A percentile compares a stretch with the other conserved stretches of the same genome.
phyloP scores from a whole-genome alignment of 2,329 filamentous ascomycete genomes.

The Colletotrichum sp. region DNA sequence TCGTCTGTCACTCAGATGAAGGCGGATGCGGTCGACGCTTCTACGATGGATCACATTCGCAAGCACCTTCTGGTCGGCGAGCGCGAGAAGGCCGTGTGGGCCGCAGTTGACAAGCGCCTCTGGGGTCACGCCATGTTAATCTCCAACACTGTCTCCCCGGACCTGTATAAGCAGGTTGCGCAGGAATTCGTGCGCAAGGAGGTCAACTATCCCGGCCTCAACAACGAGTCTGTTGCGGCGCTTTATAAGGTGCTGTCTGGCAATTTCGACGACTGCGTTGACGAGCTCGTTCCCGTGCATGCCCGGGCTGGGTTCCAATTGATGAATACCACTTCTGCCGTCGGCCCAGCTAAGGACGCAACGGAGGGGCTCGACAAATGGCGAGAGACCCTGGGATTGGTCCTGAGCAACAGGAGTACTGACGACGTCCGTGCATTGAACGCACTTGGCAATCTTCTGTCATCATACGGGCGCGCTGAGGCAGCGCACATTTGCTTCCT shows the following conservation, averaged over 20 bases:
- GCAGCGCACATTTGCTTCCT: conserved; percentile 95
- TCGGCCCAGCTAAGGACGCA: conserved; percentile 70
- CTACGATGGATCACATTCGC: conserved; percentile 74
- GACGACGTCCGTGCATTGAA: conserved; percentile 80
- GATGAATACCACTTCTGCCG: conserved; percentile 74
- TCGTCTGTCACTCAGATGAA: conserved; percentile 42
- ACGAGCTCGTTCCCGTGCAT: conserved; percentile 92
- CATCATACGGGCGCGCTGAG: conserved; percentile 85
- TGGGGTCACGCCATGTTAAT: conserved; percentile 98
- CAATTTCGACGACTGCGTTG: conserved; percentile 92
- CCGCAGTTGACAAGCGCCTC: conserved; percentile 87
- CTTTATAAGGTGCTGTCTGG: conserved; percentile 94
- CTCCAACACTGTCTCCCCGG: conserved; percentile 76
- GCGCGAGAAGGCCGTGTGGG: conserved; percentile 90
- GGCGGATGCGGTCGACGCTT: conserved; percentile 72
- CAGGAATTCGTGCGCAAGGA: conserved; percentile 97
- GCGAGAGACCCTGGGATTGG: conserved; percentile 86
- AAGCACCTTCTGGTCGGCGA: conserved; percentile 79
- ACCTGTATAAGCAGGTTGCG: conserved; percentile 89
- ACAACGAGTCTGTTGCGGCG: conserved; percentile 86
- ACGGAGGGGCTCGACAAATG: conserved; percentile 90
- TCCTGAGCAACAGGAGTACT: conserved; percentile 85
- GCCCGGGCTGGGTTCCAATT: conserved; percentile 92
- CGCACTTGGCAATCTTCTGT: conserved; percentile 81
- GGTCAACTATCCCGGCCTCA: conserved; percentile 80